Percentiles rank a stretch among this genome's conserved stretches.
Conservation (phyloP, 306 rosid genomes). For the Cotoneaster glaucophyllus region DNA sequence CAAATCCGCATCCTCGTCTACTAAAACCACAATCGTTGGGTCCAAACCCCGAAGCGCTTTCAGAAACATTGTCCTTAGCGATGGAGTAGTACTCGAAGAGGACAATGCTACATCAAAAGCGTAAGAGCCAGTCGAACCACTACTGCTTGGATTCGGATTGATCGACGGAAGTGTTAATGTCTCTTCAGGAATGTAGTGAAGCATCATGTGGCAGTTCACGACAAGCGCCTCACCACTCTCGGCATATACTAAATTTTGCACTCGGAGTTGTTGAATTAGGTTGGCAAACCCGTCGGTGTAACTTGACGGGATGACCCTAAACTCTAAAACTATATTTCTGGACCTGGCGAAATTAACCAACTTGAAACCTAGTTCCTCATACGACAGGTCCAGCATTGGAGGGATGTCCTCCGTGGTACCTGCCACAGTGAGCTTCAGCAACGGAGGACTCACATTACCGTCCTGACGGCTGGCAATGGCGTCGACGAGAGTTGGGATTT, state of each 20-base stretch:
- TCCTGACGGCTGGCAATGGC: slow-evolving; percentile 61
- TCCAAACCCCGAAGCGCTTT: slow-evolving; percentile 53
- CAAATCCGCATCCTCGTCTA: slow-evolving; percentile 84
- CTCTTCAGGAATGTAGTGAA: slow-evolving; percentile 77
- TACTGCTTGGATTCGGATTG: not conserved
- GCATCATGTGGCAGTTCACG: slow-evolving; percentile 90
- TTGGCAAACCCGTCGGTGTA: slow-evolving; percentile 55
- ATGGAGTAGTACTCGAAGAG: not conserved
- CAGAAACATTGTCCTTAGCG: slow-evolving; percentile 51
- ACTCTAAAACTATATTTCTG: slow-evolving; percentile 53
- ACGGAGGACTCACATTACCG: slow-evolving; percentile 38
- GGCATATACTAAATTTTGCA: slow-evolving; percentile 46
- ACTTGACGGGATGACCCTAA: slow-evolving; percentile 50
- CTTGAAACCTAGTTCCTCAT: slow-evolving; percentile 62
- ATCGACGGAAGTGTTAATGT: slow-evolving; percentile 2
- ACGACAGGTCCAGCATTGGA: slow-evolving; percentile 63
- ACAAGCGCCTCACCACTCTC: slow-evolving; percentile 56
- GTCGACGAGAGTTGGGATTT: slow-evolving; percentile 83
- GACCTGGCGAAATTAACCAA: slow-evolving; percentile 73
- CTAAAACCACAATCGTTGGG: slow-evolving; percentile 62
- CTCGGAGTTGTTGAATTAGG: slow-evolving; percentile 57
- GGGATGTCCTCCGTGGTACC: slow-evolving; percentile 39
- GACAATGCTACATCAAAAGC: not conserved
- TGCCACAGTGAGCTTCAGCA: slow-evolving; percentile 62
- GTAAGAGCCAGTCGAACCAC: not conserved